Conservation (phyloP, 176 grass and related monocot species). For the Avena sativa region DNA sequence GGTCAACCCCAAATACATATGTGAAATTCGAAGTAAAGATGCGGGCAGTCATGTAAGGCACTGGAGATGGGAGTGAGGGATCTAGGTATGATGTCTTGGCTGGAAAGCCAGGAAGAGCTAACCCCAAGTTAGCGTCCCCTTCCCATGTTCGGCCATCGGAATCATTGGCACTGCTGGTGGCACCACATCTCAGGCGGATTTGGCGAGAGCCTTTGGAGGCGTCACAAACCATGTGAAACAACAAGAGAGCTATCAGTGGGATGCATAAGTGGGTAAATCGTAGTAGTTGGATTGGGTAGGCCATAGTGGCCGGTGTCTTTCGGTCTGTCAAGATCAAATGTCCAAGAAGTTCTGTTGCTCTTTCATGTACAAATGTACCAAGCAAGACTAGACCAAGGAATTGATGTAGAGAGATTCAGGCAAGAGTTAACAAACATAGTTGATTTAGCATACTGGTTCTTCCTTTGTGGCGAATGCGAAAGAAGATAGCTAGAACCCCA, state of each 20-base stretch:
- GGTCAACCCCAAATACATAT: slow-evolving; percentile 39
- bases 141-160: slow-evolving; percentile 36
- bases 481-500: not conserved
- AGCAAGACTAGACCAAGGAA: not conserved
- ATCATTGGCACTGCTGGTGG: not conserved
- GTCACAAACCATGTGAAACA: not conserved
- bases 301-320: not conserved
- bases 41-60: slow-evolving; percentile 29
- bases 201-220: slow-evolving; percentile 19
- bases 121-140: slow-evolving; percentile 36
- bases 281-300: slow-evolving; percentile 9
- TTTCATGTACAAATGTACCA: not conserved
- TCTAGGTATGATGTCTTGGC: not conserved
- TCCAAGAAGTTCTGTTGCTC: not conserved
- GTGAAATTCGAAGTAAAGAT: slow-evolving; percentile 44
- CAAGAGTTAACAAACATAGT: not conserved
- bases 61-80: slow-evolving; percentile 6
- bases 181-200: slow-evolving; percentile 49
- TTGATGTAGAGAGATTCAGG: not conserved
- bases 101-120: slow-evolving; percentile 5
- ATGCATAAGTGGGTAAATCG: not conserved
- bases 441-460: not conserved
- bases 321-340: slow-evolving; percentile 8
- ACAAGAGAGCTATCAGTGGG: not conserved
- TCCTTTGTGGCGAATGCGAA: too few relatives aligned